These are phyloP conservation scores for Cyberlindnera japonica DNA, from an alignment of 805 yeast species.

Conservation along the genomic window DNA sequence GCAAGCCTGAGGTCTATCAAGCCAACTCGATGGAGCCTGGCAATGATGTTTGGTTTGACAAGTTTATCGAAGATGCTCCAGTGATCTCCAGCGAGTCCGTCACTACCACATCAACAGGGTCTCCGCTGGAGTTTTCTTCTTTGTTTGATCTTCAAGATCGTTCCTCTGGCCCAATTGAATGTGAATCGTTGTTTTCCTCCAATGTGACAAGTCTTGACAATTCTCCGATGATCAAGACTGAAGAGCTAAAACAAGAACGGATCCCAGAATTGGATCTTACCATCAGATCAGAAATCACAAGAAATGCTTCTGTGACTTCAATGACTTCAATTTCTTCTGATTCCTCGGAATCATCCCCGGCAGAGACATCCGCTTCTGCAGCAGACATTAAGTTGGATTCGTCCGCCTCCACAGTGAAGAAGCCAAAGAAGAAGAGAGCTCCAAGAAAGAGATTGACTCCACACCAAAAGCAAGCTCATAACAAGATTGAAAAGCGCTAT, in stretches of 20 bases:
- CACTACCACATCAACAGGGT: conserved; percentile 18
- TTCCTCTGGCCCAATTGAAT: conserved; percentile 12
- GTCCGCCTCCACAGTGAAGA: conserved; percentile 14
- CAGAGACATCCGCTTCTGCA: conserved; percentile 3
- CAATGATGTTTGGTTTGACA: conserved; percentile 25
- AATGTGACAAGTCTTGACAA: conserved; percentile 27
- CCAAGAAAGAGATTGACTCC: conserved; percentile 53
- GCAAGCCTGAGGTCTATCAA: conserved; percentile 10
- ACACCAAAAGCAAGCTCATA: conserved; percentile 67
- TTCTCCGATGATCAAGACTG: conserved; percentile 30
- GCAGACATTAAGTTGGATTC: no score
- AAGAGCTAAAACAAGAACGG: conserved; percentile 9
- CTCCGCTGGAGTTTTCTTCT: conserved; percentile 29
- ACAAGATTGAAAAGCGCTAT: conserved; percentile 67
- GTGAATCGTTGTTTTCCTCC: conserved; percentile 25
- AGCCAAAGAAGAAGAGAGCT: conserved; percentile 42
- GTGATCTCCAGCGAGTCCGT: conserved; percentile 7
- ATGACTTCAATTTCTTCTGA: conserved; percentile 12
- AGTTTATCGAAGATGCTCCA: conserved; percentile 17
- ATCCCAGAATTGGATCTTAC: conserved; percentile 8
- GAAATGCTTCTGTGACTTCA: conserved; percentile 16
- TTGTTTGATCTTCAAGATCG: conserved; percentile 18
- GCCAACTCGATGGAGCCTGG: conserved; percentile 13
- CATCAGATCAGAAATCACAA: conserved; percentile 3
- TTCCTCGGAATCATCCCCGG: conserved; percentile 3